Evolutionary conservation across 306 rosid genomes (phyloP), one percentile per base, ranked within the genome.

Genomic region (Medicago lupulina): DNA sequence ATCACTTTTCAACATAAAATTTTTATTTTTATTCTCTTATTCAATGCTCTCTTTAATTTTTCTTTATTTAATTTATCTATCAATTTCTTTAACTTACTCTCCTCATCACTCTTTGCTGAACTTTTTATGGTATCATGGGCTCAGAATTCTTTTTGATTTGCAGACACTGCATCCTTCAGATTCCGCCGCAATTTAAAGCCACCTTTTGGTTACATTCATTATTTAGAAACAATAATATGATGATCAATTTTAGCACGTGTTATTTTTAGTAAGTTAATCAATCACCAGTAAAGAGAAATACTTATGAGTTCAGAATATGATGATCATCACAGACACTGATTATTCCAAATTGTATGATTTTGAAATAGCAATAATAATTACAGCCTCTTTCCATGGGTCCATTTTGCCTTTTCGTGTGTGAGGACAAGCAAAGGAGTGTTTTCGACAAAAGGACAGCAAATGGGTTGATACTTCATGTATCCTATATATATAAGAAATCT

Each of bases 41-140:
- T n/a, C n/a, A n/a, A n/a, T n/a, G n/a, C n/a, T n/a, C n/a, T n/a
- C n/a, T n/a, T n/a, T n/a, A n/a, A n/a, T n/a, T n/a, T n/a, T 21
- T 2, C 23, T 2, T 21, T 21, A 25, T 31, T 31, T 34, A 34
- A 5, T 34, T 12, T 46, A 46, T 46, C n/a, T 46, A 13, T 34
- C 51, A 46, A 46, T 46, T 3, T 46, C n/a, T 46, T 46, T 13
- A 16, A 46, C 51, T 46, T 46, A 6, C 3, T 51, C 13, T 54
- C 60, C 53, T 14, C 47, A 9, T 43, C 13, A 10, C 13, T 58
- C 6, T 25, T 11, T 25, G 43, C 7, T 60, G 14, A 25, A 7
- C 66, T 59, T 60, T 60, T 28, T 31, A 61, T 61, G 19, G 12
- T 61, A 28, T 60, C 17, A 60, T 61, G 43, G 31, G 21, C 19